Evolutionary conservation across 2,329 filamentous ascomycete species (phyloP).

Genomic region (Phoma sp.): DNA sequence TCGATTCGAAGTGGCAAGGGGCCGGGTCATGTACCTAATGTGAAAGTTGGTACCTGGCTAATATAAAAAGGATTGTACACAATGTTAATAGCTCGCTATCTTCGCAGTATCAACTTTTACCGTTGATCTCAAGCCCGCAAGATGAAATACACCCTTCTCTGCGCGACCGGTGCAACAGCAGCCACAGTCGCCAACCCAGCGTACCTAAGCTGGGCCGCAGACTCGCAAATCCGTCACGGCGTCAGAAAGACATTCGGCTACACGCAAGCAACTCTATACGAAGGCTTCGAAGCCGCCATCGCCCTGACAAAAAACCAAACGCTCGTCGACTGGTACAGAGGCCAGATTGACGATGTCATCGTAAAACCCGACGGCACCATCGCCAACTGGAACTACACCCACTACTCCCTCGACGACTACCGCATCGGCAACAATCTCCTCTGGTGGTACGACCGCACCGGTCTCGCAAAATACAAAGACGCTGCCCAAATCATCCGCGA

Average conservation of each 20-base stretch:
- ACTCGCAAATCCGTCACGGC: conserved; percentile 7
- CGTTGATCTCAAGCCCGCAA: not conserved
- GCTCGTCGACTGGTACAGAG: conserved; percentile 52
- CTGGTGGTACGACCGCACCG: conserved; percentile 45
- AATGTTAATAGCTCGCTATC: not conserved
- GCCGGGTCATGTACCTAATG: not conserved
- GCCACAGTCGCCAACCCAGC: conserved; percentile 7
- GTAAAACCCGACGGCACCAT: conserved; percentile 52
- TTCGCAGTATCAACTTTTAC: not conserved
- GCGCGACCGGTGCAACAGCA: conserved; percentile 6
- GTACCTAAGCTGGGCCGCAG: conserved; percentile 6
- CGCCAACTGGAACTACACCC: conserved; percentile 51
- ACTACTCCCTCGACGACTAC: conserved; percentile 57
- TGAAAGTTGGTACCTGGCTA: too few relatives aligned
- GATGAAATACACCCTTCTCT: conserved; percentile 6
- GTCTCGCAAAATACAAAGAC: conserved; percentile 54
- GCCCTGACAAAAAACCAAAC: conserved; percentile 52
- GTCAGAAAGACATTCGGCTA: conserved; percentile 10
- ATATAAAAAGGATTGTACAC: not conserved
- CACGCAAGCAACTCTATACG: conserved; percentile 43
- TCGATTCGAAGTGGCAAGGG: not conserved
- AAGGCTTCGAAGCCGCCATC: conserved; percentile 53
- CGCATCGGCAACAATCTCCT: conserved; percentile 60
- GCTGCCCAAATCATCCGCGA: conserved; percentile 54
- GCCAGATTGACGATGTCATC: conserved; percentile 56